These are phyloP conservation scores for Solanum hybrid DNA, from an alignment of 305 asterid species.

Conservation along the genomic window DNA sequence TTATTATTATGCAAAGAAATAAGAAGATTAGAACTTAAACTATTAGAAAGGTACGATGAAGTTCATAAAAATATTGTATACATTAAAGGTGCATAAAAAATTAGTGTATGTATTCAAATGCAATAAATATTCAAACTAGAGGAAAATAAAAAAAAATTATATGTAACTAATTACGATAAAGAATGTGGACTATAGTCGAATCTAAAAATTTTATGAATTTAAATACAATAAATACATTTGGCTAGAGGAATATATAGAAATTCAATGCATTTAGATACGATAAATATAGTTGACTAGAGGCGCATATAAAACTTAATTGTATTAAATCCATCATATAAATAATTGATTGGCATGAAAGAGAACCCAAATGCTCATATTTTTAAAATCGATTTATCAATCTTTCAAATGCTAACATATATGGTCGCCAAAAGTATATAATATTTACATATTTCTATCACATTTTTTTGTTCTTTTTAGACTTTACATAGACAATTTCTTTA, in stretches of 20 bases:
- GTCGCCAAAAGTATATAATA: too few species aligned
- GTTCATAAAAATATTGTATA: neutral
- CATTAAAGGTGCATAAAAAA: neutral
- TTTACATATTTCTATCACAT: too few species aligned
- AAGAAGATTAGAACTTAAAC: neutral
- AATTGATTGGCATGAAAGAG: too few species aligned
- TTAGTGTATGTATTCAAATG: neutral
- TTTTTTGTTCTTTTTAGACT: too few species aligned
- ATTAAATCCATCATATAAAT: neutral
- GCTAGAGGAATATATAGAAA: neutral
- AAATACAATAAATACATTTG: neutral
- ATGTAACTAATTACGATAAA: neutral
- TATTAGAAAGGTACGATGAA: neutral
- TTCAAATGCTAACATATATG: too few species aligned
- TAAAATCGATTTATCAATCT: too few species aligned
- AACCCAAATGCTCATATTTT: too few species aligned
- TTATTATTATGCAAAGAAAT: neutral
- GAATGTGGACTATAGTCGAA: neutral
- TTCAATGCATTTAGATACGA: neutral
- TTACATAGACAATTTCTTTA: too few species aligned
- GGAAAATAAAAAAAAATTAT: neutral
- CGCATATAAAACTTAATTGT: neutral
- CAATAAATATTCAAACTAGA: neutral
- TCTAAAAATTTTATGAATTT: neutral
- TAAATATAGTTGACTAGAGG: neutral